Evolutionary conservation across 345 rosid genomes (phyloP).

Genomic region (Pugionium cornutum): DNA sequence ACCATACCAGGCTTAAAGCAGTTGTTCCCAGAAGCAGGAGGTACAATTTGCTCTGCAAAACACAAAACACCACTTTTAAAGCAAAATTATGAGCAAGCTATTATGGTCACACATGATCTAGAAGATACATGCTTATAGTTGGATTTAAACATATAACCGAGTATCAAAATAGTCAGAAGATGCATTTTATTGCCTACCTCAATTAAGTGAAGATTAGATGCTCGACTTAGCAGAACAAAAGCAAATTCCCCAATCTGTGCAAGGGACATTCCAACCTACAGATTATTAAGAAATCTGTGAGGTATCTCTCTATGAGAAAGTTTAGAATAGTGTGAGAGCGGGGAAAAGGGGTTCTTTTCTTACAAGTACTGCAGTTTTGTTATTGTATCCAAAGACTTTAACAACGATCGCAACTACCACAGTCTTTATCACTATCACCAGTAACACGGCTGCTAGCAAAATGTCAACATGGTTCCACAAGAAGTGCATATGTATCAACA

Average conservation of each 20-base stretch:
- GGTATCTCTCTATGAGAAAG: constrained; percentile 22
- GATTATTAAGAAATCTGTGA: constrained; percentile 21
- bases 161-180: background rate
- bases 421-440: constrained; percentile 77
- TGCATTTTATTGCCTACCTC: constrained; percentile 57
- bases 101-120: background rate
- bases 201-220: constrained; percentile 93
- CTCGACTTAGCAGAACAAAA: constrained; percentile 94
- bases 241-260: constrained; percentile 99
- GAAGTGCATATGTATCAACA: constrained; percentile 87
- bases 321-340: background rate
- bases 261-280: constrained; percentile 88
- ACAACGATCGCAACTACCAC: constrained; percentile 65
- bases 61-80: constrained; percentile 13
- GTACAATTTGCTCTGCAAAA: constrained; percentile 76
- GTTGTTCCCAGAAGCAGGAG: constrained; percentile 94
- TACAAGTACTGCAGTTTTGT: constrained; percentile 86
- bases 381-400: constrained; percentile 84
- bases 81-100: constrained; percentile 1
- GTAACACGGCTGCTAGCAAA: constrained; percentile 75
- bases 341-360: constrained; percentile 33
- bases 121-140: background rate
- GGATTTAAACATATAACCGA: background rate
- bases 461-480: constrained; percentile 94
- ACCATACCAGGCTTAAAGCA: constrained; percentile 66